phyloP scores from a whole-genome alignment of 768 basidiomycete genomes.

The Mycena sanguinolenta region DNA sequence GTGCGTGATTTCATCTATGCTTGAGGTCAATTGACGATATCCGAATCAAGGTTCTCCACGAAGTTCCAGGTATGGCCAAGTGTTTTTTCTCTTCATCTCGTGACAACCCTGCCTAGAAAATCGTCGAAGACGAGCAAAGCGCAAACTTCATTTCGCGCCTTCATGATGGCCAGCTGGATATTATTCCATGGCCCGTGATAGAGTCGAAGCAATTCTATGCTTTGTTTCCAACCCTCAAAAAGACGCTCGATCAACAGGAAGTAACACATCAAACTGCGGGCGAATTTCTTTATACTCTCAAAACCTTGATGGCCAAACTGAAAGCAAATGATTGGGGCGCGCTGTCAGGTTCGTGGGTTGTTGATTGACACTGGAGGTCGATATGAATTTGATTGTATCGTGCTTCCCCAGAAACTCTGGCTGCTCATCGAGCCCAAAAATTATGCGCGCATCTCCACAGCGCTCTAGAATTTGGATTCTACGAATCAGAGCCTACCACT shows the following conservation, averaged over 20 bases:
- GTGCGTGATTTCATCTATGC: slow-evolving; percentile 48
- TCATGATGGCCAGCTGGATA: slow-evolving; percentile 66
- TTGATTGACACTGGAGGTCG: too few relatives aligned
- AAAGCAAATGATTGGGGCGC: slow-evolving; percentile 79
- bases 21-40: too few relatives aligned
- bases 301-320: slow-evolving; percentile 76
- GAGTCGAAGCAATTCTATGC: slow-evolving; percentile 72
- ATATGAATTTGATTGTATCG: too few relatives aligned
- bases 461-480: slow-evolving; percentile 62
- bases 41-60: slow-evolving; percentile 58
- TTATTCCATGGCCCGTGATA: slow-evolving; percentile 79
- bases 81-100: too few relatives aligned
- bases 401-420: slow-evolving; percentile 59
- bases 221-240: slow-evolving; percentile 63
- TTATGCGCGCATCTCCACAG: slow-evolving; percentile 57
- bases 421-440: slow-evolving; percentile 60
- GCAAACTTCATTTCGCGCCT: slow-evolving; percentile 74
- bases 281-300: slow-evolving; percentile 68
- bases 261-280: slow-evolving; percentile 65
- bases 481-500: slow-evolving; percentile 57
- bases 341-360: slow-evolving; percentile 70
- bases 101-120: slow-evolving; percentile 52
- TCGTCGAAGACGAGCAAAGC: slow-evolving; percentile 73
- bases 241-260: slow-evolving; percentile 60
- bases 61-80: slow-evolving; percentile 60